phyloP scores from a whole-genome alignment of 768 basidiomycete species.

The Russula compacta region DNA sequence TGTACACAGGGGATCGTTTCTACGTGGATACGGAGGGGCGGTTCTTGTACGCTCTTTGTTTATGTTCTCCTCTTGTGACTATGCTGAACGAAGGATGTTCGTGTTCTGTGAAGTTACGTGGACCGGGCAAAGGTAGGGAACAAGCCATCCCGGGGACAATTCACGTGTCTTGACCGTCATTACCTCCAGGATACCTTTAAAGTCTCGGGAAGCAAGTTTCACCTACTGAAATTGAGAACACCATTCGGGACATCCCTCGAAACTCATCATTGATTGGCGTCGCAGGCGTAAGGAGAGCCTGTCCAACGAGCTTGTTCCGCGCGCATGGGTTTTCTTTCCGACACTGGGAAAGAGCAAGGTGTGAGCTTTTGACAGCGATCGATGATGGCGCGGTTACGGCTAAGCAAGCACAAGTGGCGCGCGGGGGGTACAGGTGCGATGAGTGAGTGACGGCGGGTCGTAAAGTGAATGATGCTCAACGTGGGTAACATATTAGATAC shows the following conservation, averaged over 20 bases:
- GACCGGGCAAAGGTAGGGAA: conserved; percentile 61
- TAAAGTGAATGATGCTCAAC: neutral
- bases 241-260: conserved; percentile 51
- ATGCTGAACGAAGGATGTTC: neutral
- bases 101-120: conserved; percentile 40
- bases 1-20: conserved; percentile 67
- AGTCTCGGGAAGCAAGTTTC: conserved; percentile 71
- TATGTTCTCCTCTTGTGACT: neutral
- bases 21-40: conserved; percentile 48
- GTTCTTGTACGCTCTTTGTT: conserved; percentile 44
- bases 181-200: conserved; percentile 61
- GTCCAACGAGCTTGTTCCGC: conserved; percentile 62
- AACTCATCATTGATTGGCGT: conserved; percentile 51
- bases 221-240: conserved; percentile 67
- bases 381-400: conserved; percentile 49
- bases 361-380: conserved; percentile 35
- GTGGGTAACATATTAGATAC: conserved; percentile 39
- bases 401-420: conserved; percentile 69
- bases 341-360: conserved; percentile 43
- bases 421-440: conserved; percentile 57
- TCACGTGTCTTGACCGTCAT: neutral
- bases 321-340: conserved; percentile 68
- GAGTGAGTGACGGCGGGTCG: conserved; percentile 32
- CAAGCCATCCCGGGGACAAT: neutral
- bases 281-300: conserved; percentile 73